Base-by-base conservation (phyloP, 2,329 filamentous ascomycete species). In the Scedosporium dehoogii region DNA sequence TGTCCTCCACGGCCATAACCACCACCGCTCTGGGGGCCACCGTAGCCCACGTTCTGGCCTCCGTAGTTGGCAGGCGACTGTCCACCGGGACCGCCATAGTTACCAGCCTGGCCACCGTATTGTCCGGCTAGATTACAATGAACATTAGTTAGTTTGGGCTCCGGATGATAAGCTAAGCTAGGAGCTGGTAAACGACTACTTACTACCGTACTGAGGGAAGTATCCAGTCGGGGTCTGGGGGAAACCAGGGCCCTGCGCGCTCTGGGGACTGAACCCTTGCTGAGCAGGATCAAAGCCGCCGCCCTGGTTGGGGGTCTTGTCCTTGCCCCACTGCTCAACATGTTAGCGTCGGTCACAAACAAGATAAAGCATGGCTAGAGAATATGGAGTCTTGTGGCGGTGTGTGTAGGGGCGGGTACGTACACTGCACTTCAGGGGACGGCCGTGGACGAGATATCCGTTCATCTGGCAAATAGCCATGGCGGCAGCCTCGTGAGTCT, bases 381-480 rank as follows among this genome's bases (percentile, higher is more conserved):
- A 38, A 38, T 12, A 38, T 12, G 10, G 38, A 63, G 21, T 63
- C 29, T 33, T 16, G 42, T 46, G 42, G 42, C 6, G 10, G 41
- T 46, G 63, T 64, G 67, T 64, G 62, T 64, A 64, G 27, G 25
- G 21, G 59, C 21, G 59, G 14, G 63, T 64, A 88, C 93, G 79
- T 89, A 97, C 93, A 76, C 93, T 97, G 84, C 94, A 99, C 83
- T 99, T 99, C 69, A 99, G 78, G 61, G 94, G 94, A 67, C 94
- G 88, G 60, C 94, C 94, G 71, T 99, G 97, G 70, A 99, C 93
- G 68, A 97, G 96, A 79, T 97, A 99, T 38, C 93, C 93, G 70
- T 93, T 97, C 71, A 99, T 83, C 73, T 97, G 92, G 77, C 94
- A 99, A 71, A 99, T 99, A 41, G 92, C 92, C 89, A 96, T 96